These are phyloP conservation scores for Neofusicoccum cordaticola DNA, from an alignment of 2,329 filamentous ascomycete species.

Conservation along the genomic window DNA sequence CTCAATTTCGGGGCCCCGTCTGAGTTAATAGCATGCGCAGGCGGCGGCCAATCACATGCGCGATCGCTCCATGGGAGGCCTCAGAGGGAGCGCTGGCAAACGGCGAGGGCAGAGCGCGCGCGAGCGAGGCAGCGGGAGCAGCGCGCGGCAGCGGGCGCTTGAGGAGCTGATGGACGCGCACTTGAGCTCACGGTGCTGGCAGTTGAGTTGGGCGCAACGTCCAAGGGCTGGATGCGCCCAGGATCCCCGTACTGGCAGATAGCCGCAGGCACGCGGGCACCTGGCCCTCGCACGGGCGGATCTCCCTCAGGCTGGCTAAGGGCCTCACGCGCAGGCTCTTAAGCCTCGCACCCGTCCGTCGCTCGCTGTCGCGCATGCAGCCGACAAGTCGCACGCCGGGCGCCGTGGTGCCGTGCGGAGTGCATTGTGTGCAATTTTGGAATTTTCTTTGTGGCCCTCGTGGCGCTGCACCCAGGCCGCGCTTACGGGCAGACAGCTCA, in stretches of 20 bases:
- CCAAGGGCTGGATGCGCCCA: background rate
- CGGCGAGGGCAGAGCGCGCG: background rate
- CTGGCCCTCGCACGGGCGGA: slow-evolving; percentile 6
- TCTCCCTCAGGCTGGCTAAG: background rate
- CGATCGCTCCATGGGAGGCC: slow-evolving; percentile 9
- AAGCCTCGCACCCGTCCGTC: background rate
- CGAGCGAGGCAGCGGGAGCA: background rate
- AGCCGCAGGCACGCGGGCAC: background rate
- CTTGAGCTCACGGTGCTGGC: background rate
- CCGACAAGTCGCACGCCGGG: background rate
- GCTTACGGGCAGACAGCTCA: slow-evolving; percentile 5
- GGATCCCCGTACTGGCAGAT: background rate
- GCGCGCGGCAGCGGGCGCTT: no score
- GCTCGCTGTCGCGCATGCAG: background rate
- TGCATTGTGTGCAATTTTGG: background rate
- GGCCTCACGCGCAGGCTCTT: background rate
- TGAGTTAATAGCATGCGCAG: slow-evolving; percentile 12
- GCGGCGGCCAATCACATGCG: slow-evolving; percentile 12
- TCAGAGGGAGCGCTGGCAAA: background rate
- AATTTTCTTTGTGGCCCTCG: background rate
- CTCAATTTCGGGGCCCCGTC: slow-evolving; percentile 16
- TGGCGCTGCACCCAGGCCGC: background rate
- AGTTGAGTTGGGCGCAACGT: background rate
- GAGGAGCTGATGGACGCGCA: background rate
- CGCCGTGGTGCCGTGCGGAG: background rate